Percentiles rank a stretch among this genome's conserved stretches.
phyloP scores from a whole-genome alignment of 2,329 filamentous ascomycete species.

The Colletotrichum sp. region DNA sequence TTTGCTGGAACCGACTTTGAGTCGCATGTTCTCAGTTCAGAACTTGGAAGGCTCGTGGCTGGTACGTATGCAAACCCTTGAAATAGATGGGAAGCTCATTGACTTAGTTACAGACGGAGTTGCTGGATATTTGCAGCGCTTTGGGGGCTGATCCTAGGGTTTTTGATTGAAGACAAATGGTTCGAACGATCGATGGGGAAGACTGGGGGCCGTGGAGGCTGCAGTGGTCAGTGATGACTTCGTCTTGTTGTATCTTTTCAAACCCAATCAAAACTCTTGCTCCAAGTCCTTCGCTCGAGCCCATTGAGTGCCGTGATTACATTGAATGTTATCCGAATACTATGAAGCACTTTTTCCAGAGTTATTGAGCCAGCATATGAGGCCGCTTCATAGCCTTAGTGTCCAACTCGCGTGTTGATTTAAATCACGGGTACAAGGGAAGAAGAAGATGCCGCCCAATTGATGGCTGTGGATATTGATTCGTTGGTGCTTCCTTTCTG shows the following conservation, averaged over 20 bases:
- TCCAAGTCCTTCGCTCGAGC: not conserved
- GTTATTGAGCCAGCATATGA: not conserved
- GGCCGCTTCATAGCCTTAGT: not conserved
- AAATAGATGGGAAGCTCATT: not conserved
- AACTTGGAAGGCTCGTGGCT: no score
- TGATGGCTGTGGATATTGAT: not conserved
- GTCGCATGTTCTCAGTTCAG: not conserved
- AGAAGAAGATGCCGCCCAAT: not conserved
- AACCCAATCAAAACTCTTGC: not conserved
- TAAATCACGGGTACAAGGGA: not conserved
- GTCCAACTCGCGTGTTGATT: not conserved
- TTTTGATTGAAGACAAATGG: not conserved
- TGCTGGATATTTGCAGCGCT: not conserved
- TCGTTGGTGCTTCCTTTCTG: not conserved
- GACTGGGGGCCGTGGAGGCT: not conserved
- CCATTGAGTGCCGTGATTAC: not conserved
- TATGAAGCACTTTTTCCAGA: not conserved
- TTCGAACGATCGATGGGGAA: not conserved
- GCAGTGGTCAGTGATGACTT: not conserved
- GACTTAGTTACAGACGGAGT: not conserved
- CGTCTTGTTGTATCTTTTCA: not conserved
- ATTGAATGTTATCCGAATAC: not conserved
- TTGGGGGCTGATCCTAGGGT: not conserved
- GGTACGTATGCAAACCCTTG: not conserved
- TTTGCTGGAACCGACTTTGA: no score